Base-by-base conservation (phyloP, 805 yeast species). In the Wickerhamiella occidentalis region DNA sequence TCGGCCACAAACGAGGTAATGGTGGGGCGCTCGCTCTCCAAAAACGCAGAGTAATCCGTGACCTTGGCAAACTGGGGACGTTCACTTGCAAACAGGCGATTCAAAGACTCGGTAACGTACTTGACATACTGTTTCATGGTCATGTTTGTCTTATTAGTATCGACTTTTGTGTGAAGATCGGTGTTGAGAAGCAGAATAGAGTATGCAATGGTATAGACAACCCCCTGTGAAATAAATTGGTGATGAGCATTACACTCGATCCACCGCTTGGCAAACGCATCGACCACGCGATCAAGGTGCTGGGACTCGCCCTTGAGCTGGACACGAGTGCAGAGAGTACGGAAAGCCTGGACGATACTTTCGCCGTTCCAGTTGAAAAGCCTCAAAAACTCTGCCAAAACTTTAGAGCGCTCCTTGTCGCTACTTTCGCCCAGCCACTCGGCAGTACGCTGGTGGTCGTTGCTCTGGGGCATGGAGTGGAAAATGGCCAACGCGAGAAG, bases 241-340 rank as follows among this genome's bases (percentile, higher is more conserved):
- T 70, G 73, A 49, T 57, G 65, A 18, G 71, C 65, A 68, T 77
- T 67, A 63, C 61, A 74, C 25, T 61, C 61, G 19, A 70, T 66
- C 80, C 88, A 85, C 48, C 79, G 74, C 47, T 69, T 68, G 17
- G 92, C 75, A 59, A 84, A 80, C 2, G 79, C 72, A 40, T 82
- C 80, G 50, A 86, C 66, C 26, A 85, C 74, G 45, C 84, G 72
- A 63, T 85, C 92, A 47, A 85, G 78, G 58, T 81, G 82, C 57
- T 82, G 88, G 2, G 92, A 78, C 64, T 86, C 95, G 6, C 90
- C 95, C 58, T 78, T 77, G 57, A 86, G 71, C 64, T 80, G 82
- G n/a, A 85, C 60, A 55, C 72, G 75, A 35, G 74, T 71, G 55
- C 94, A 85, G 28, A 85, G 66, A 41, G 64, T 63, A 28, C 86